Conservation (phyloP, 2,329 filamentous ascomycete genomes). For the Beauveria sp. region DNA sequence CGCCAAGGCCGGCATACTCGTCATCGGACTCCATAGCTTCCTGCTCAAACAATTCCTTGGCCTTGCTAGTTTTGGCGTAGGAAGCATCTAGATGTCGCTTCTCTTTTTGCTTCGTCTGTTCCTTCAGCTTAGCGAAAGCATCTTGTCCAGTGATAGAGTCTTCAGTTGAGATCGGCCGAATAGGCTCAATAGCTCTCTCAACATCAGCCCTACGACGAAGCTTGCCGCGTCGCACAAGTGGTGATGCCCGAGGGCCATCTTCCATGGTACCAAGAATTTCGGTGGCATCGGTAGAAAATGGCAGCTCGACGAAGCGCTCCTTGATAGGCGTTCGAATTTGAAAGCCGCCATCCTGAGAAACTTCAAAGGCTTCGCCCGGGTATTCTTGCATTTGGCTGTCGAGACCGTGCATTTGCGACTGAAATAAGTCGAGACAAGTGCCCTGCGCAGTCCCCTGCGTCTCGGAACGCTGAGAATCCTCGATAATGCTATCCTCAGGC, state of each 20-base stretch:
- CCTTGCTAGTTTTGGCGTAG: conserved; percentile 80
- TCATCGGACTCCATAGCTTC: conserved; percentile 97
- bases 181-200: conserved; percentile 16
- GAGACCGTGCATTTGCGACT: conserved; percentile 52
- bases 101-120: conserved; percentile 49
- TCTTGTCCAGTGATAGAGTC: neutral
- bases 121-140: conserved; percentile 66
- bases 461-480: conserved; percentile 33
- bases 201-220: conserved; percentile 36
- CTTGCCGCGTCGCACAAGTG: conserved; percentile 53
- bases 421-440: conserved; percentile 50
- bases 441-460: conserved; percentile 32
- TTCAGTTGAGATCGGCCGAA: neutral
- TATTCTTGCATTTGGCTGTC: conserved; percentile 45
- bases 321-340: conserved; percentile 64
- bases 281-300: conserved; percentile 64
- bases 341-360: conserved; percentile 76
- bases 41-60: conserved; percentile 81
- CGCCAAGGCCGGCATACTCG: conserved; percentile 91
- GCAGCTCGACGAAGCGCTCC: conserved; percentile 55
- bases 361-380: conserved; percentile 55
- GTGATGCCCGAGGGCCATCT: conserved; percentile 50
- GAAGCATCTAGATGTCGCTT: conserved; percentile 53
- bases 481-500: conserved; percentile 41
- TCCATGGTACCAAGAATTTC: conserved; percentile 37